phyloP scores from a whole-genome alignment of 2,329 filamentous ascomycete genomes.

The Bipolaris victoriae region DNA sequence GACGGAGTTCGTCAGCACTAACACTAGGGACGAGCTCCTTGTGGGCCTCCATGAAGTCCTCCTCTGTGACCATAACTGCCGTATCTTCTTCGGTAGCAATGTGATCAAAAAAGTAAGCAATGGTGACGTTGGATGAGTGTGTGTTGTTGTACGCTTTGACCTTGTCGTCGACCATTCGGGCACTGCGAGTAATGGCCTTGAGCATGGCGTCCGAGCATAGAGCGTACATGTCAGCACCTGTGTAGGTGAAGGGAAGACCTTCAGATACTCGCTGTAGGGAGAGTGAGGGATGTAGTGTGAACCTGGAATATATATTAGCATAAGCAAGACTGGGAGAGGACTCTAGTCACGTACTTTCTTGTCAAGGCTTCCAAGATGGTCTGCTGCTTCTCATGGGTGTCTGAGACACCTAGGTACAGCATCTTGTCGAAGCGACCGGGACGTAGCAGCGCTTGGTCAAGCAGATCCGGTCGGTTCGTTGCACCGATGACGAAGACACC shows the following conservation, averaged over 20 bases:
- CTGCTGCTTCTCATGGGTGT: slow-evolving; percentile 95
- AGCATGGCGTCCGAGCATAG: slow-evolving; percentile 98
- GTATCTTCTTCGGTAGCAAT: slow-evolving; percentile 81
- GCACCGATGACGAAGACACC: slow-evolving; percentile 93
- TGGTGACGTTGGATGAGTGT: slow-evolving; percentile 65
- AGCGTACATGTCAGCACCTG: slow-evolving; percentile 95
- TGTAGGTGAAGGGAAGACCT: slow-evolving; percentile 90
- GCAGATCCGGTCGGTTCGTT: slow-evolving; percentile 90
- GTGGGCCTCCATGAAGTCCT: slow-evolving; percentile 84
- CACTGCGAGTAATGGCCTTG: slow-evolving; percentile 93
- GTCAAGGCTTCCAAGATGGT: slow-evolving; percentile 94
- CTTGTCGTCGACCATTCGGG: slow-evolving; percentile 80
- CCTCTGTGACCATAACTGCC: slow-evolving; percentile 84
- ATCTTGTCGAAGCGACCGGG: slow-evolving; percentile 97
- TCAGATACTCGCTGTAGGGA: slow-evolving; percentile 77
- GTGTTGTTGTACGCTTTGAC: slow-evolving; percentile 71
- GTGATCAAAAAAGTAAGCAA: slow-evolving; percentile 96
- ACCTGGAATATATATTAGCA: slow-evolving; percentile 59
- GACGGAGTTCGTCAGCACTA: slow-evolving; percentile 85
- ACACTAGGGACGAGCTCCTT: slow-evolving; percentile 91
- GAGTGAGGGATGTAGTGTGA: slow-evolving; percentile 79
- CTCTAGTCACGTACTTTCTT: slow-evolving; percentile 73
- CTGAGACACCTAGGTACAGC: slow-evolving; percentile 94
- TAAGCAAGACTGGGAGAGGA: background rate
- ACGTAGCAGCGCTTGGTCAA: slow-evolving; percentile 86